These are phyloP conservation scores for Bullera alba DNA, from an alignment of 768 basidiomycete genomes.

Conservation along the genomic window DNA sequence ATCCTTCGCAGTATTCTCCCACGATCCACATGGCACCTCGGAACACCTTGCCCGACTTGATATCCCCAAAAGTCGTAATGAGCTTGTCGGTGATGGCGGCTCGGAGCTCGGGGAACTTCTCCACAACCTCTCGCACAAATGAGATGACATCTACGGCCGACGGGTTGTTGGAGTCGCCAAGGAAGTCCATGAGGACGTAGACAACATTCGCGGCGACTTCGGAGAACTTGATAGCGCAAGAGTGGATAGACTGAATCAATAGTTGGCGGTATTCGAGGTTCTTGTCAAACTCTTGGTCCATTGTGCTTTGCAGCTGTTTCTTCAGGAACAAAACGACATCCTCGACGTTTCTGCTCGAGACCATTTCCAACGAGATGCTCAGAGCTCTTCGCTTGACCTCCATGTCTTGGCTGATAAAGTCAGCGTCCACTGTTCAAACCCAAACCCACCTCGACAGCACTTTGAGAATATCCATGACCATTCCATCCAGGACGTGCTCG, in stretches of 20 bases:
- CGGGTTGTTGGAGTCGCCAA: slow-evolving; percentile 89
- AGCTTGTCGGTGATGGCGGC: slow-evolving; percentile 77
- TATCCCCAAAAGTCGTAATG: slow-evolving; percentile 67
- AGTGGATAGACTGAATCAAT: slow-evolving; percentile 92
- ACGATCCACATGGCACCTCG: slow-evolving; percentile 95
- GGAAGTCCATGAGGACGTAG: slow-evolving; percentile 54
- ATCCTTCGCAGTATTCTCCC: slow-evolving; percentile 76
- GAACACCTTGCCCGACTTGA: slow-evolving; percentile 95
- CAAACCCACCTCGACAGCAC: slow-evolving; percentile 64
- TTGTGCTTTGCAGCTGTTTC: slow-evolving; percentile 90
- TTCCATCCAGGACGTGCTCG: slow-evolving; percentile 71
- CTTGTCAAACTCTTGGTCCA: slow-evolving; percentile 91
- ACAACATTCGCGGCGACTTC: slow-evolving; percentile 95
- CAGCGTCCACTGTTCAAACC: neutral
- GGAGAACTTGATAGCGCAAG: slow-evolving; percentile 91
- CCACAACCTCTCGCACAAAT: slow-evolving; percentile 85
- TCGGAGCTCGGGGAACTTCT: slow-evolving; percentile 88
- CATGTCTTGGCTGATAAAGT: slow-evolving; percentile 69
- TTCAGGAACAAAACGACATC: slow-evolving; percentile 94
- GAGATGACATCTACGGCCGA: slow-evolving; percentile 92
- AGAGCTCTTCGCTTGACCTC: slow-evolving; percentile 93
- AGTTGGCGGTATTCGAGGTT: slow-evolving; percentile 91
- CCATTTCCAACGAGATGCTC: slow-evolving; percentile 81
- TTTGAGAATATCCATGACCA: slow-evolving; percentile 94
- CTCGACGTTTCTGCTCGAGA: slow-evolving; percentile 87